Evolutionary conservation across 78 protist species (phyloP).

Genomic region (Pelomyxa schiedti): DNA sequence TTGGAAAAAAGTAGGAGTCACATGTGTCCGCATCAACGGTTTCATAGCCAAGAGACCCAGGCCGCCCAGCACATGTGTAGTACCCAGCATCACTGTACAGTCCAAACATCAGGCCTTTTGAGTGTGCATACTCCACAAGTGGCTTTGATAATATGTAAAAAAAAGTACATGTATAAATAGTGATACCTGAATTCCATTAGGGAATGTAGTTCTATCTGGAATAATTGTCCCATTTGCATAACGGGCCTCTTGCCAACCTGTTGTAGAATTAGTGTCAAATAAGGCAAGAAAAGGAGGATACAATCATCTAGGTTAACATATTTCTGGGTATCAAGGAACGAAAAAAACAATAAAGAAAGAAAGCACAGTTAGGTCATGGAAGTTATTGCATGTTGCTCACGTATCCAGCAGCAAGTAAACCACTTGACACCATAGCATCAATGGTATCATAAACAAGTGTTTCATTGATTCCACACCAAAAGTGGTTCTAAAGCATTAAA

Average conservation of each 20-base stretch:
- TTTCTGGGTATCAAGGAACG: neutral
- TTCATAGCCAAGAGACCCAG: conserved; percentile 40
- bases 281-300: neutral
- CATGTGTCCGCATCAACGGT: conserved; percentile 28
- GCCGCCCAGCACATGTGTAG: conserved; percentile 50
- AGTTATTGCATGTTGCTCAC: neutral
- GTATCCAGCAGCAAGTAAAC: conserved; percentile 63
- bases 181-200: neutral
- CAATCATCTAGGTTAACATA: neutral
- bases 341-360: neutral
- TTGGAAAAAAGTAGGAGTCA: too few relatives aligned
- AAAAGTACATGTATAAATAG: too few relatives aligned
- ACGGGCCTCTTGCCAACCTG: neutral
- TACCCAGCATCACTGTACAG: conserved; percentile 44
- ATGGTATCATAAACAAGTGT: conserved; percentile 26
- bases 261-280: neutral
- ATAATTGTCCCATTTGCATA: neutral
- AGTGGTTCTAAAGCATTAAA: conserved; percentile 36
- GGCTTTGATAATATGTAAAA: too few relatives aligned
- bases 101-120: conserved; percentile 26
- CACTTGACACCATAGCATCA: conserved; percentile 49
- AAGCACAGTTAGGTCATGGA: neutral
- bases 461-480: conserved; percentile 62
- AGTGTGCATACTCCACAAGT: neutral
- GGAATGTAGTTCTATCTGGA: neutral